These are phyloP conservation scores for Cardiospermum halicacabum DNA, from an alignment of 345 rosid genomes.

Conservation along the genomic window DNA sequence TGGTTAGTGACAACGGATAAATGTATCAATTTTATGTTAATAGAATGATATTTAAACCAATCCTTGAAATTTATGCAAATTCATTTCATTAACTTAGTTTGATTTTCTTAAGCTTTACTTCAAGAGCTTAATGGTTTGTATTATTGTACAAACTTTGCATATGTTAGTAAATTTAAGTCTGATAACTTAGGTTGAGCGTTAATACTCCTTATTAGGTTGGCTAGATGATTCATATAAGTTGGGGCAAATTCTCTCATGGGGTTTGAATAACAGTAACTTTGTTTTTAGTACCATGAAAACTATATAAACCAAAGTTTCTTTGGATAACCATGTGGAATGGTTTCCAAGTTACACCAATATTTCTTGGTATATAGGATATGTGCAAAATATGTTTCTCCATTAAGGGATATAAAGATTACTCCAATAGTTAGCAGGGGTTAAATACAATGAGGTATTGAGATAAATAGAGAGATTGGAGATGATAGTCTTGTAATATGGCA, in stretches of 20 bases:
- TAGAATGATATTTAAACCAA: not conserved
- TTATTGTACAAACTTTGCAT: not conserved
- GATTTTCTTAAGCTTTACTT: not conserved
- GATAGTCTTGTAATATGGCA: too few species aligned
- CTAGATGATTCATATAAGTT: not conserved
- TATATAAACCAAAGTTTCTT: too few species aligned
- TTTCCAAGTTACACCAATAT: too few species aligned
- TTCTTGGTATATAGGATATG: too few species aligned
- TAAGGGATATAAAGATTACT: too few species aligned
- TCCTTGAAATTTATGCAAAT: not conserved
- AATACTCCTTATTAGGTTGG: not conserved
- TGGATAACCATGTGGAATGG: too few species aligned
- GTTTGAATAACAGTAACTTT: too few species aligned
- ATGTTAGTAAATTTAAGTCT: not conserved
- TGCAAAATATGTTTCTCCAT: too few species aligned
- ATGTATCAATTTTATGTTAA: not conserved
- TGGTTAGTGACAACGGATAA: not conserved
- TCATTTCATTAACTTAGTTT: not conserved
- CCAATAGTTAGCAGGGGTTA: too few species aligned
- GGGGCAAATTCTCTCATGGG: not conserved
- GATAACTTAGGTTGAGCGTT: not conserved
- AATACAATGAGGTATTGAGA: too few species aligned
- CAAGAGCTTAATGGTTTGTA: not conserved
- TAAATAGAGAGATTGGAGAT: too few species aligned
- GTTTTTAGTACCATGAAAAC: not conserved